These are phyloP conservation scores for Amauroascus niger DNA, from an alignment of 2,329 filamentous ascomycete genomes.

Conservation along the genomic window DNA sequence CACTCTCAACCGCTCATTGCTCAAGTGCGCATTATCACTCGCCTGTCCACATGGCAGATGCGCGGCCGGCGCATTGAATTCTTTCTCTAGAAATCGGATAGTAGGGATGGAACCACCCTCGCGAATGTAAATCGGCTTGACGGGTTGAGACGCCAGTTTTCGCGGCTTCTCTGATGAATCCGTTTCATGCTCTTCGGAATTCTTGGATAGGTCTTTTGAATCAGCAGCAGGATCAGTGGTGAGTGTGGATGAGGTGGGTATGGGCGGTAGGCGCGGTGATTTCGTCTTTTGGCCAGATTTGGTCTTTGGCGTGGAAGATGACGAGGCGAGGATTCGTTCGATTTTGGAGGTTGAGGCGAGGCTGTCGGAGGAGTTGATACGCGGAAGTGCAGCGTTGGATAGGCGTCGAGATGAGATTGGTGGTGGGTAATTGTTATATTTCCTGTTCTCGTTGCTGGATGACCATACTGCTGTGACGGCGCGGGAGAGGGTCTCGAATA, in stretches of 20 bases:
- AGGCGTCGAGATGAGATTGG: slow-evolving; percentile 18
- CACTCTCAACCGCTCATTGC: slow-evolving; percentile 85
- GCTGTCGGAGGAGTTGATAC: slow-evolving; percentile 32
- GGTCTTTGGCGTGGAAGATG: slow-evolving; percentile 14
- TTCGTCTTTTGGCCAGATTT: slow-evolving; percentile 1
- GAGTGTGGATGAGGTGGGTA: slow-evolving; percentile 14
- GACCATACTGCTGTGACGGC: slow-evolving; percentile 82
- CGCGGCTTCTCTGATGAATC: background rate
- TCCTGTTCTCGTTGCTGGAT: slow-evolving; percentile 21
- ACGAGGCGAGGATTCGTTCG: slow-evolving; percentile 32
- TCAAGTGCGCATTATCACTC: slow-evolving; percentile 85
- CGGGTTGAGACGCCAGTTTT: slow-evolving; percentile 15
- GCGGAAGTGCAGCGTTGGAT: slow-evolving; percentile 21
- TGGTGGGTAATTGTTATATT: slow-evolving; percentile 29
- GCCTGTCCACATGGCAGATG: slow-evolving; percentile 92
- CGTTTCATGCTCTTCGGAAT: slow-evolving; percentile 15
- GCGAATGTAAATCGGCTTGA: slow-evolving; percentile 72
- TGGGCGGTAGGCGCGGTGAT: slow-evolving; percentile 1
- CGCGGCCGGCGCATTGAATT: slow-evolving; percentile 81
- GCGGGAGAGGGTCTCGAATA: slow-evolving; percentile 78
- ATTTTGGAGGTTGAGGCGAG: slow-evolving; percentile 30
- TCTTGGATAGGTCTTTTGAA: background rate
- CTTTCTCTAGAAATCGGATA: slow-evolving; percentile 88
- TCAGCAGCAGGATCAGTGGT: slow-evolving; percentile 8
- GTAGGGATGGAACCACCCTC: slow-evolving; percentile 93